Base-by-base conservation (phyloP, 1,139 yeast species). In the Hemisphaericaspora xylanilytica region DNA sequence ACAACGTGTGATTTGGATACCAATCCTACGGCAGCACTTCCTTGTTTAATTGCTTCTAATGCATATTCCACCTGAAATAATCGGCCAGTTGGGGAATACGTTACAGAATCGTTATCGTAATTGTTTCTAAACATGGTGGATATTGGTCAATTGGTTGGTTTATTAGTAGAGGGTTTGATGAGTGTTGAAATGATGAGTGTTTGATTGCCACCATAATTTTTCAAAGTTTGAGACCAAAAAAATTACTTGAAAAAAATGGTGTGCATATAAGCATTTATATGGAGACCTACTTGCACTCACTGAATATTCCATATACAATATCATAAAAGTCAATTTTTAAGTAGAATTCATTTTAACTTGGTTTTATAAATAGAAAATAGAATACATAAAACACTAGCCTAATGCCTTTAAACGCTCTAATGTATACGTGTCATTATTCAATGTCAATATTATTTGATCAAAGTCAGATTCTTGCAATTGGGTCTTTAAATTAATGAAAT, bases 71-170 rank as follows among this genome's bases (percentile, higher is more conserved):
- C 82, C 66, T 92, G 98, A 70, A 92, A 92, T 45, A 92, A 78
- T 55, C 97, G 78, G 15, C 98, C 98, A 2, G 97, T 92, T 39
- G 98, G 97, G 29, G 97, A 89, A 67, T 87, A 92, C 18, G 98
- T 92, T 46, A 92, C 96, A 31, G 97, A 83, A 62, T 92, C 98
- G 76, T 95, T 94, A 63, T 92, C 98, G 76, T 92, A 92, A 57
- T 95, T 92, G 68, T 92, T 92, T 75, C 98, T 86, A 63, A 92
- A 92, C 98, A 35, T 35, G 2, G 2, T 17, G 32, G n/a, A 11
- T 17, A n/a, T 5, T 28, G 10, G 11, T 27, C 31, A 34, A 34
- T 34, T 25, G 28, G 26, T 10, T 20, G 21, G 21, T 20, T 8
- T 20, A 20, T 20, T 20, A 20, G 21, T 20, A 20, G n/a, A n/a